These are phyloP conservation scores for Sporothrix globosa DNA, from an alignment of 2,329 filamentous ascomycete species.

Conservation along the genomic window DNA sequence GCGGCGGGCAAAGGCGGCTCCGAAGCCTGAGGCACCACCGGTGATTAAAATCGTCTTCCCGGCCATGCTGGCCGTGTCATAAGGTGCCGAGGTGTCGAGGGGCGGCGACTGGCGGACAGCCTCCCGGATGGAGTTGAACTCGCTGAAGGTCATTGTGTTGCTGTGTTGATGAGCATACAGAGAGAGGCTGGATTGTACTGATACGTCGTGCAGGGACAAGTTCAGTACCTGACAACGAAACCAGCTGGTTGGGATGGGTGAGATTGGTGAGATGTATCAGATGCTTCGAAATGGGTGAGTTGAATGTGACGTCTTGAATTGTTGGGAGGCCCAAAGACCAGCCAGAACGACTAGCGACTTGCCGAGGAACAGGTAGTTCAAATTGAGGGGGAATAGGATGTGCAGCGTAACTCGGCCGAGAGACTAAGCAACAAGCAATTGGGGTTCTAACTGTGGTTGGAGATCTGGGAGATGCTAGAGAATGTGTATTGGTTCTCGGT, in stretches of 20 bases:
- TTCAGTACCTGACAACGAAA: not conserved
- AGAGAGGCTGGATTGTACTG: not conserved
- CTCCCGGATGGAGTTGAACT: constrained; percentile 24
- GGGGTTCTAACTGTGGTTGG: not conserved
- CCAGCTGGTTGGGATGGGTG: not conserved
- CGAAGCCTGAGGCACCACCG: constrained; percentile 64
- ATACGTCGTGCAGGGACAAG: not conserved
- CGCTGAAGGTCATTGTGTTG: constrained; percentile 28
- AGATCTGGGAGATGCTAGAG: constrained; percentile 1
- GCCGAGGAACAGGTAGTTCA: not conserved
- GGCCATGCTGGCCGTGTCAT: constrained; percentile 50
- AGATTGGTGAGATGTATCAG: not conserved
- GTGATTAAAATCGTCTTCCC: constrained; percentile 65
- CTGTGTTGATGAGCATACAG: not conserved
- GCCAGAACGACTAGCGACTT: not conserved
- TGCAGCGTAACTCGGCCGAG: not conserved
- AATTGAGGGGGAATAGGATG: not conserved
- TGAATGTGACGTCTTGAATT: not conserved
- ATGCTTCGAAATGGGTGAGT: not conserved
- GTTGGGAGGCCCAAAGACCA: not conserved
- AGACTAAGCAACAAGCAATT: not conserved
- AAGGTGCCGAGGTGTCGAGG: constrained; percentile 51
- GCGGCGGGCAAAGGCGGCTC: constrained; percentile 55
- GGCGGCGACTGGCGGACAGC: constrained; percentile 40
- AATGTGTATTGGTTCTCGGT: not conserved